Base-by-base conservation (phyloP, 2,329 filamentous ascomycete species). In the Alternaria viburni region DNA sequence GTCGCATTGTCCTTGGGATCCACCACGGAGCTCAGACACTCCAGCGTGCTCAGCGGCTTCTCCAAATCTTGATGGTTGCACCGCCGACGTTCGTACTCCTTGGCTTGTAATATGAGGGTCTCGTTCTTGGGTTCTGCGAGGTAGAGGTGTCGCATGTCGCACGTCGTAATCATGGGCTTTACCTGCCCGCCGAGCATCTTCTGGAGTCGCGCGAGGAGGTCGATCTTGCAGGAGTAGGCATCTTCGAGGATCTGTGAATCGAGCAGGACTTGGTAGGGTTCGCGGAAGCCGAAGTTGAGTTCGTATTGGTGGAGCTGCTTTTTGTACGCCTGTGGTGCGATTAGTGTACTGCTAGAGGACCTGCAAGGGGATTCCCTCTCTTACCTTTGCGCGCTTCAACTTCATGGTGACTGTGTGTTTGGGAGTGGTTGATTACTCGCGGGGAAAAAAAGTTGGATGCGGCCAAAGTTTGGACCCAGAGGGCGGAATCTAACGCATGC, bases 261-360 rank as follows among this genome's bases (percentile, higher is more conserved):
- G 65, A 97, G 89, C 88, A 71, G 69, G 57, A 71, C 68, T 49
- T 98, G 96, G 82, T 97, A 98, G 11, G 96, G 93, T 82, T 96
- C 92, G 71, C 94, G 92, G 80, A 97, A 97, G 64, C 91, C 91
- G 78, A 97, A 97, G 64, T 89, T 90, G 79, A 95, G 87, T 77
- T 90, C 89, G 86, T 94, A 97, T 77, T 95, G 91, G 81, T 93
- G 90, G 90, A 99, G 96, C 75, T 97, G 89, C 89, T 97, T 97
- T 77, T 90, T 88, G 80, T 93, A 93, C 74, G 91, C 89, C 81
- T 92, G 90, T 45, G 84, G 91, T 91, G 52, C 7, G 12, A 45
- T 65, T 28, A 69, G 57, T 12, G 11, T 3, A 25, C 19, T 19
- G 6, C 5, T 19, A 17, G 11, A 3, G 30, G 30, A 19, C 13